Evolutionary conservation across 2,329 filamentous ascomycete species (phyloP).

Genomic region (Epichloe gansuensis): DNA sequence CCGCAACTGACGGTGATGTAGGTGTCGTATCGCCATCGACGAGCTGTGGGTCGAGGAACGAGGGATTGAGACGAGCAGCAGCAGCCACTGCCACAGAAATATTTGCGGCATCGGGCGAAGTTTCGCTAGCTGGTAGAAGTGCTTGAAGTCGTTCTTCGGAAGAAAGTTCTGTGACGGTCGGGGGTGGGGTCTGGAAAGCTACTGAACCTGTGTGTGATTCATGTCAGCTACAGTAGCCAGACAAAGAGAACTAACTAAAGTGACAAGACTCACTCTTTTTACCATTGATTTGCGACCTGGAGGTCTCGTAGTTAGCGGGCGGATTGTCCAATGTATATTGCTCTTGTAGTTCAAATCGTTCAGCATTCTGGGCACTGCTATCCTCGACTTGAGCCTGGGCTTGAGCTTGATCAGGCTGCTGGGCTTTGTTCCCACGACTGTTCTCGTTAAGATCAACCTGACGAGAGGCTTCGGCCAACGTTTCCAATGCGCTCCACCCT

Average conservation of each 20-base stretch:
- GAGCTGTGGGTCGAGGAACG: slow-evolving; percentile 41
- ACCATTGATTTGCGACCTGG: slow-evolving; percentile 11
- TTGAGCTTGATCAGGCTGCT: slow-evolving; percentile 17
- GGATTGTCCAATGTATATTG: slow-evolving; percentile 46
- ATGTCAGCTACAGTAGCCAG: neutral
- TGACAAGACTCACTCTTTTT: slow-evolving; percentile 16
- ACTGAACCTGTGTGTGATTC: slow-evolving; percentile 5
- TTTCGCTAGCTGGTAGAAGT: slow-evolving; percentile 24
- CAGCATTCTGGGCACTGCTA: slow-evolving; percentile 14
- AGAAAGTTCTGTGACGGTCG: slow-evolving; percentile 23
- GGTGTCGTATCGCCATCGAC: slow-evolving; percentile 19
- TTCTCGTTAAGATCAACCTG: slow-evolving; percentile 58
- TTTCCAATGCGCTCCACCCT: slow-evolving; percentile 71
- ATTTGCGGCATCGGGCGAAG: slow-evolving; percentile 32
- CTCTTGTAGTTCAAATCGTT: slow-evolving; percentile 42
- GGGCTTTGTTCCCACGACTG: slow-evolving; percentile 34
- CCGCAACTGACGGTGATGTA: slow-evolving; percentile 16
- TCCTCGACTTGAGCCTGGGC: slow-evolving; percentile 13
- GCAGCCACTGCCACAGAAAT: slow-evolving; percentile 45
- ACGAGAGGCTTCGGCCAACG: slow-evolving; percentile 75
- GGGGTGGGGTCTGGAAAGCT: slow-evolving; percentile 13
- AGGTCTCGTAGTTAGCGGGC: slow-evolving; percentile 33
- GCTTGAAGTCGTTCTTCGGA: slow-evolving; percentile 39
- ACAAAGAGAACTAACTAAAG: neutral
- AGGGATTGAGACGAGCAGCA: slow-evolving; percentile 40